Base-by-base conservation (phyloP, 2,329 filamentous ascomycete genomes). In the Orbilia ellipsospora region DNA sequence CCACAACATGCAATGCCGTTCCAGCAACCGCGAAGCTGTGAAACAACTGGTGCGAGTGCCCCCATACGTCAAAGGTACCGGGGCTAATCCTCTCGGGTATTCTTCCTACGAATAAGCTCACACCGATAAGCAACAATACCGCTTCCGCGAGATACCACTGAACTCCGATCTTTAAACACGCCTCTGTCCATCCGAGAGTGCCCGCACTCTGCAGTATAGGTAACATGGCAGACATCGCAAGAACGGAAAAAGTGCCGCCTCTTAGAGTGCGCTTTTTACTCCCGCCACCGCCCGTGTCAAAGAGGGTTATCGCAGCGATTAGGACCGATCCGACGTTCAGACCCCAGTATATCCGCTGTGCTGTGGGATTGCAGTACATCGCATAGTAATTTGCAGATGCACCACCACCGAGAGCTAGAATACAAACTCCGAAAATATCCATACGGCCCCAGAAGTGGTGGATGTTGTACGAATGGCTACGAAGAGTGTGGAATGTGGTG, bases 341-440 rank as follows among this genome's bases (percentile, higher is more conserved):
- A 7, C 61, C 73, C 79, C 78, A 80, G 51, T 80, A 80, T n/a
- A 78, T 28, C 10, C 61, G 18, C 57, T 77, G 79, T 5, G 31
- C 28, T 44, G 12, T 77, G 28, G 10, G 60, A 64, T 52, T 70
- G 66, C 77, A 80, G 61, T 79, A 80, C 57, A 80, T 80, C 5
- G 78, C 79, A 59, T 80, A 81, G 52, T 79, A 80, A 10, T 79
- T 80, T 2, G 60, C 67, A 1, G 67, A 72, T 16, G 60, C 42
- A 15, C 67, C 60, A 20, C 52, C 60, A 13, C 67, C 60, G 16
- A 64, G 28, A 7, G 67, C 67, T 7, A 72, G 52, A 20, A 72
- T 59, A 77, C 79, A 80, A 4, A 81, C 81, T 0, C 80, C 78
- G 18, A 81, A 69, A 13, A 81, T 80, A 57, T 81, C 80, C 77